phyloP scores from a whole-genome alignment of 2,329 filamentous ascomycete species.

The Oidium heveae region DNA sequence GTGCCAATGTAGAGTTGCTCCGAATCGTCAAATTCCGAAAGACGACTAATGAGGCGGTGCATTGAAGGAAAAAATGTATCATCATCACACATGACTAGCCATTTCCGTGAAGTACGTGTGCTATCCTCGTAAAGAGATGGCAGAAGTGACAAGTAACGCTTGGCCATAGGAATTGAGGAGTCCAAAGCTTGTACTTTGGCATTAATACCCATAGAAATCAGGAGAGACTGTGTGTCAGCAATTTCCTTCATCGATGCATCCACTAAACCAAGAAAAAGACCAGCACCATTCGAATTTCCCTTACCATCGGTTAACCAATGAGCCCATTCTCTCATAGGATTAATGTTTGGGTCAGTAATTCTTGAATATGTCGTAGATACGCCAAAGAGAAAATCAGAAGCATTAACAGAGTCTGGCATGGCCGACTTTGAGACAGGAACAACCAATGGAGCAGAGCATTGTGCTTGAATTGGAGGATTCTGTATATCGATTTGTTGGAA shows the following conservation, averaged over 20 bases:
- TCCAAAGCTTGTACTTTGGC: slow-evolving; percentile 31
- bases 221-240: slow-evolving; percentile 21
- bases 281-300: slow-evolving; percentile 29
- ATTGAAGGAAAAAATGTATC: slow-evolving; percentile 13
- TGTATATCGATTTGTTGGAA: slow-evolving; percentile 24
- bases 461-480: slow-evolving; percentile 16
- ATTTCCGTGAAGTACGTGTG: slow-evolving; percentile 20
- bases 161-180: slow-evolving; percentile 28
- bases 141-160: slow-evolving; percentile 29
- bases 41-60: slow-evolving; percentile 9
- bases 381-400: slow-evolving; percentile 31
- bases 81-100: slow-evolving; percentile 15
- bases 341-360: slow-evolving; percentile 25
- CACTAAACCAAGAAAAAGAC: slow-evolving; percentile 27
- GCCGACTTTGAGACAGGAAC: slow-evolving; percentile 25
- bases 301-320: slow-evolving; percentile 33
- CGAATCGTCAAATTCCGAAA: slow-evolving; percentile 7
- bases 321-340: slow-evolving; percentile 30
- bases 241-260: slow-evolving; percentile 27
- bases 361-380: slow-evolving; percentile 31
- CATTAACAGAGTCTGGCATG: slow-evolving; percentile 24
- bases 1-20: slow-evolving; percentile 12
- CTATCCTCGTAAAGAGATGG: slow-evolving; percentile 28
- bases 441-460: slow-evolving; percentile 24
- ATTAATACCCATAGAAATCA: slow-evolving; percentile 25